These are phyloP conservation scores for Anastatica hierochuntica DNA, from an alignment of 345 rosid genomes.

Conservation along the genomic window DNA sequence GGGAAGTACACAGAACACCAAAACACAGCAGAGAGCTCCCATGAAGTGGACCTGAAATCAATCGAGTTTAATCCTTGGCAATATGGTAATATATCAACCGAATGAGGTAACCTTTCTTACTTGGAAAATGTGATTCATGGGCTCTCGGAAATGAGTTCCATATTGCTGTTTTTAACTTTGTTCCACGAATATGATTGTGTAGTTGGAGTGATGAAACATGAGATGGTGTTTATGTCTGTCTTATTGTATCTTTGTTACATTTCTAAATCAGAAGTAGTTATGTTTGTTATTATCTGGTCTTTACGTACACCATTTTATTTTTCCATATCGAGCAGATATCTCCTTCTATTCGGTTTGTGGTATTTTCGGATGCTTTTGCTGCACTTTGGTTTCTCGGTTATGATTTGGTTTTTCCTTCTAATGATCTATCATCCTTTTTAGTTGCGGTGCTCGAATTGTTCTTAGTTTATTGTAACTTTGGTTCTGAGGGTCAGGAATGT, in stretches of 20 bases:
- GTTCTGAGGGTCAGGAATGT: too few species aligned
- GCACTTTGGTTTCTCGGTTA: too few species aligned
- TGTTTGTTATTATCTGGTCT: too few species aligned
- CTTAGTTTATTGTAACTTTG: too few species aligned
- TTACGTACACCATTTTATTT: too few species aligned
- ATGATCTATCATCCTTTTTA: too few species aligned
- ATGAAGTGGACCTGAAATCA: conserved; percentile 29
- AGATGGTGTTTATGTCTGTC: conserved; percentile 7
- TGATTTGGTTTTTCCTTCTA: too few species aligned
- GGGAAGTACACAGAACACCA: conserved; percentile 51
- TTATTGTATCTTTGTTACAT: background rate
- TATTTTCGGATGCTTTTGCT: too few species aligned
- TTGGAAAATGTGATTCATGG: conserved; percentile 4
- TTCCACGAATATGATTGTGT: conserved; percentile 5
- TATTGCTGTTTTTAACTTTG: conserved; percentile 10
- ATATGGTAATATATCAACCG: conserved; percentile 41
- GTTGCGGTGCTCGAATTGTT: too few species aligned
- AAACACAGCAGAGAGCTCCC: conserved; percentile 35
- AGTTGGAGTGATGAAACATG: conserved; percentile 9
- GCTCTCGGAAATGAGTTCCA: background rate
- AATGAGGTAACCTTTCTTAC: conserved; percentile 30
- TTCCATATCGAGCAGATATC: too few species aligned
- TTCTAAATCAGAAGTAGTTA: background rate
- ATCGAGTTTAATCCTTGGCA: conserved; percentile 73
- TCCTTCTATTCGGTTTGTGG: too few species aligned